Evolutionary conservation across 1,139 yeast species (phyloP).

Genomic region (Saccharomyces pastorianus): DNA sequence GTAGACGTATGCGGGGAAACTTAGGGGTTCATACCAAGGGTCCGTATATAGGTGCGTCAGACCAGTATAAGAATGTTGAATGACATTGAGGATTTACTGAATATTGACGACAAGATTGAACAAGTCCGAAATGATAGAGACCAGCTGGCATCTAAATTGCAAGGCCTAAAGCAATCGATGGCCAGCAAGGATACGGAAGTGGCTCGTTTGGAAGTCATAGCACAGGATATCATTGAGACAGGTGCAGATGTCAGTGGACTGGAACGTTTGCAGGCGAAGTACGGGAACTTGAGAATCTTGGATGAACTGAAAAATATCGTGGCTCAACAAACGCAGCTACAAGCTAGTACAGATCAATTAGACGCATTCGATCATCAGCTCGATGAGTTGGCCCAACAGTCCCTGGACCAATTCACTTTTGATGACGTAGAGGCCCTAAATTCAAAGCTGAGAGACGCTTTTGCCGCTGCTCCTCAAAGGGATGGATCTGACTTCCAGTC

Average conservation of each 20-base stretch:
- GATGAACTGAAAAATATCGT: conserved; percentile 14
- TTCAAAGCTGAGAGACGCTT: conserved; percentile 2
- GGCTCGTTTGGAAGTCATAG: conserved; percentile 8
- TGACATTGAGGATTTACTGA: conserved; percentile 19
- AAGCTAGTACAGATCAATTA: conserved; percentile 17
- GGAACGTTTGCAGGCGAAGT: conserved; percentile 19
- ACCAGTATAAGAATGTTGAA: conserved; percentile 9
- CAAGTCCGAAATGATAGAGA: conserved; percentile 11
- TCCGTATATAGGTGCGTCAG: neutral
- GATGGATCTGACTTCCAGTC: neutral
- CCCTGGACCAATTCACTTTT: neutral
- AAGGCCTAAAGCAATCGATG: conserved; percentile 15
- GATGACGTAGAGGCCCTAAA: conserved; percentile 6
- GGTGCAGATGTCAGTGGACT: conserved; percentile 15
- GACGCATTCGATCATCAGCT: conserved; percentile 18
- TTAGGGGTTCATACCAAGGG: neutral
- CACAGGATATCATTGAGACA: conserved; percentile 11
- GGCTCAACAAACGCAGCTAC: conserved; percentile 10
- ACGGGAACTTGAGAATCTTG: conserved; percentile 30
- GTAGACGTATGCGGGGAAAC: neutral
- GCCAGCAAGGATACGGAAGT: conserved; percentile 9
- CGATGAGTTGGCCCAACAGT: conserved; percentile 11
- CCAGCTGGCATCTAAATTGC: conserved; percentile 23
- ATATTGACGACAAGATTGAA: conserved; percentile 12
- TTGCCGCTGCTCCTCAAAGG: neutral